phyloP scores from a whole-genome alignment of 2,329 filamentous ascomycete species.

The Sclerotinia glacialis region DNA sequence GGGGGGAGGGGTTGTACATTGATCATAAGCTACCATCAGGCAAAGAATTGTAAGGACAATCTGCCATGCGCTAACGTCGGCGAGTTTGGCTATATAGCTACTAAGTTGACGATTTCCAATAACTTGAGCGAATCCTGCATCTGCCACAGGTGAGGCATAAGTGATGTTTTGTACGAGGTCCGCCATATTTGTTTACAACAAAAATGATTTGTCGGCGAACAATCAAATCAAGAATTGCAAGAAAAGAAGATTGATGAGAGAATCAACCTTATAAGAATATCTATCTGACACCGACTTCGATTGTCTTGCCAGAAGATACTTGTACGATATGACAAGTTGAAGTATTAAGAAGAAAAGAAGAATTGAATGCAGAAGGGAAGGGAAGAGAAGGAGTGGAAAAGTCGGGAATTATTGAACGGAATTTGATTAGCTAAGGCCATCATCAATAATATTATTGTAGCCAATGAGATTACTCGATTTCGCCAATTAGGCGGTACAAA shows the following conservation, averaged over 20 bases:
- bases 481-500: neutral
- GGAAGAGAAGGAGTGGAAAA: neutral
- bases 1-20: conserved; percentile 56
- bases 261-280: neutral
- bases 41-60: conserved; percentile 68
- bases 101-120: conserved; percentile 33
- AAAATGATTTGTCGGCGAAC: neutral
- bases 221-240: neutral
- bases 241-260: neutral
- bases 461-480: neutral
- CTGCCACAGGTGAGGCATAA: conserved; percentile 38
- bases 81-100: conserved; percentile 29
- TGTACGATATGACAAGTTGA: neutral
- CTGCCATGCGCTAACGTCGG: conserved; percentile 54
- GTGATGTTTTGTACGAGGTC: conserved; percentile 33
- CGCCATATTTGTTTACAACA: conserved; percentile 4
- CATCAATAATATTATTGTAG: neutral
- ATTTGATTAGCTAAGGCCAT: conserved; percentile 7
- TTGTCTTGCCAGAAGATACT: neutral
- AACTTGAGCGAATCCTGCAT: conserved; percentile 35
- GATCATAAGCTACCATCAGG: conserved; percentile 78
- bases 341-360: neutral
- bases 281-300: neutral
- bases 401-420: conserved; percentile 4
- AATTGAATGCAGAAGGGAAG: neutral